These are phyloP conservation scores for Suillus bovinus DNA, from an alignment of 768 basidiomycete genomes.

Conservation along the genomic window DNA sequence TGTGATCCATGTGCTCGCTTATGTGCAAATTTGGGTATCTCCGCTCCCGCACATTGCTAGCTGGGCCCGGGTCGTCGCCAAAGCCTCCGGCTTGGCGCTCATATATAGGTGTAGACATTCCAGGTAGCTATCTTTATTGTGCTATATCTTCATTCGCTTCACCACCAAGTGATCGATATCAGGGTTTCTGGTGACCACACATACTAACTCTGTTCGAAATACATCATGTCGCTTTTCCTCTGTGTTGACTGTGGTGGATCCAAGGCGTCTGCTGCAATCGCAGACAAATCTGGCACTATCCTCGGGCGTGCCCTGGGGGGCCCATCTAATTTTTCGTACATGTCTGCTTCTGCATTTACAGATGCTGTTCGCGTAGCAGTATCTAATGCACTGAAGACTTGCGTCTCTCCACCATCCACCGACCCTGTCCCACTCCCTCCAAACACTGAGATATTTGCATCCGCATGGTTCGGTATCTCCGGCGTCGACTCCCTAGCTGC, in stretches of 20 bases:
- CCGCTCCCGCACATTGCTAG: neutral
- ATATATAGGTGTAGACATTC: neutral
- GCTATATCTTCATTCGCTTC: too few species aligned
- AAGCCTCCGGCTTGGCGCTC: neutral
- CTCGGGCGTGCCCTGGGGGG: conserved; percentile 70
- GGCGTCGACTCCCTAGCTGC: conserved; percentile 77
- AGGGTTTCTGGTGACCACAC: neutral
- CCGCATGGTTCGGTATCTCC: conserved; percentile 83
- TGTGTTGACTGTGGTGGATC: conserved; percentile 90
- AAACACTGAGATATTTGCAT: conserved; percentile 47
- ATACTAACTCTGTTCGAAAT: neutral
- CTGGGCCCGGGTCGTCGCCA: neutral
- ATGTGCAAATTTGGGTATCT: neutral
- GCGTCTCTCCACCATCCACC: conserved; percentile 36
- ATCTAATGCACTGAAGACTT: conserved; percentile 52
- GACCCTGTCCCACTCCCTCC: conserved; percentile 41
- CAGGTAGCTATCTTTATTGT: neutral
- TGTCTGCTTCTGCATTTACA: conserved; percentile 62
- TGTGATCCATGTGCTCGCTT: neutral
- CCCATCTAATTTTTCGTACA: conserved; percentile 85
- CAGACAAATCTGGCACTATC: conserved; percentile 55
- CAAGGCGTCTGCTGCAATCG: conserved; percentile 80
- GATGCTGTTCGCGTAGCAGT: conserved; percentile 52
- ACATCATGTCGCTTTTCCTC: conserved; percentile 61
- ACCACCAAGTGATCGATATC: neutral